Base-by-base conservation (phyloP, 208 protist genomes). In the Porcisia deanei region DNA sequence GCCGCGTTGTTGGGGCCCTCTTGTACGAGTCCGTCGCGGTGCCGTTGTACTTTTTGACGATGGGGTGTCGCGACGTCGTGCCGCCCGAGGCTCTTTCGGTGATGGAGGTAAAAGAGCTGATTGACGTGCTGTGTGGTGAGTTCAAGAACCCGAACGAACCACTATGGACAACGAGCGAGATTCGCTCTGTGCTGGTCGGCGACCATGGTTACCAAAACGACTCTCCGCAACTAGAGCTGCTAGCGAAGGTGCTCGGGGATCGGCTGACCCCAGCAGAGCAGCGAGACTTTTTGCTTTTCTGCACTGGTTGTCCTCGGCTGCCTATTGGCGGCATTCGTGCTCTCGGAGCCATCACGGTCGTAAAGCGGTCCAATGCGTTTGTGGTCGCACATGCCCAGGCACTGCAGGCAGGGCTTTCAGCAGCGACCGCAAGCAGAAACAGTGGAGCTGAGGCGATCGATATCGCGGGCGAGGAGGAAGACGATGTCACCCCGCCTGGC, bases 121-220 rank as follows among this genome's bases (percentile, higher is more conserved):
- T 92, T 57, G 67, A 63, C 14, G 58, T 93, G 8, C 80, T 96
- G 8, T 94, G 91, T 72, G 94, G 92, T 5, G 85, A 88, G 47
- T 77, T 67, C 53, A 75, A 73, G 14, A 66, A 77, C 61, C 83
- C 76, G 20, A 79, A 75, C 14, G 78, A 86, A 67, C 88, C 94
- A 22, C 82, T 98, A 39, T 98, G 92, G 91, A 96, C 91, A 7
- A 73, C 76, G 58, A 81, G 81, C 16, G 92, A 96, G 72, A 86
- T 96, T 25, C 82, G 80, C 47, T 85, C 91, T 7, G 89, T 96
- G 9, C 85, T 98, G 22, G 88, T 97, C n/a, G 87, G 88, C 45
- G 92, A 97, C 68, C 94, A 98, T 83, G 94, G 94, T 30, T 98
- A 98, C 76, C 88, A 94, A 49, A 91, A 89, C 65, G 92, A 96